Evolutionary conservation across 2,329 filamentous ascomycete species (phyloP).

Genomic region (Sarocladium brachiariae): DNA sequence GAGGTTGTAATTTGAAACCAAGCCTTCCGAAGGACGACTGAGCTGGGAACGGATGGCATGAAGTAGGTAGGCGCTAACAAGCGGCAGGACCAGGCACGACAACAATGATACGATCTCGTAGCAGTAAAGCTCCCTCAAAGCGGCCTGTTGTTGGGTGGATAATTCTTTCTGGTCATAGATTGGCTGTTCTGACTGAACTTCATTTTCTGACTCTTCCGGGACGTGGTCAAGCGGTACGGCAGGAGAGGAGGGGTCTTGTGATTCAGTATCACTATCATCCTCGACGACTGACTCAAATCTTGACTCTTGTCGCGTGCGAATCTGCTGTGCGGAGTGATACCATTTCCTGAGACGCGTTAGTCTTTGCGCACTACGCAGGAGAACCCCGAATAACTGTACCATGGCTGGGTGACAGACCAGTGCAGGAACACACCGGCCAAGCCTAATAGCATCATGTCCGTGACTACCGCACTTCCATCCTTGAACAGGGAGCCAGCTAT

Average conservation of each 20-base stretch:
- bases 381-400: slow-evolving; percentile 45
- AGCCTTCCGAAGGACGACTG: slow-evolving; percentile 73
- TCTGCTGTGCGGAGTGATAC: slow-evolving; percentile 64
- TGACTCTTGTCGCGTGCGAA: slow-evolving; percentile 46
- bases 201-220: slow-evolving; percentile 33
- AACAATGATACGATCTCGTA: slow-evolving; percentile 70
- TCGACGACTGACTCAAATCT: slow-evolving; percentile 32
- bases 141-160: slow-evolving; percentile 26
- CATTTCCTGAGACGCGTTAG: slow-evolving; percentile 48
- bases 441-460: slow-evolving; percentile 74
- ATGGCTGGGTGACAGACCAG: slow-evolving; percentile 86
- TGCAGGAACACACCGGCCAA: slow-evolving; percentile 82
- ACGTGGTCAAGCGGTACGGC: slow-evolving; percentile 32
- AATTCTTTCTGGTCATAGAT: slow-evolving; percentile 12
- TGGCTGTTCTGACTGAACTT: slow-evolving; percentile 12
- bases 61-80: slow-evolving; percentile 75
- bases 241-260: slow-evolving; percentile 13
- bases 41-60: slow-evolving; percentile 76
- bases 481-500: slow-evolving; percentile 79
- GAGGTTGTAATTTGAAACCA: slow-evolving; percentile 89
- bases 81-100: slow-evolving; percentile 72
- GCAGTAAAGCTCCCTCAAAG: slow-evolving; percentile 58
- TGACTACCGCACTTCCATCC: slow-evolving; percentile 76
- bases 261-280: slow-evolving; percentile 37
- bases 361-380: not conserved